Evolutionary conservation across 2,329 filamentous ascomycete genomes (phyloP), one percentile per base, ranked within the genome.

Genomic region (Coleophoma eucalyptorum): DNA sequence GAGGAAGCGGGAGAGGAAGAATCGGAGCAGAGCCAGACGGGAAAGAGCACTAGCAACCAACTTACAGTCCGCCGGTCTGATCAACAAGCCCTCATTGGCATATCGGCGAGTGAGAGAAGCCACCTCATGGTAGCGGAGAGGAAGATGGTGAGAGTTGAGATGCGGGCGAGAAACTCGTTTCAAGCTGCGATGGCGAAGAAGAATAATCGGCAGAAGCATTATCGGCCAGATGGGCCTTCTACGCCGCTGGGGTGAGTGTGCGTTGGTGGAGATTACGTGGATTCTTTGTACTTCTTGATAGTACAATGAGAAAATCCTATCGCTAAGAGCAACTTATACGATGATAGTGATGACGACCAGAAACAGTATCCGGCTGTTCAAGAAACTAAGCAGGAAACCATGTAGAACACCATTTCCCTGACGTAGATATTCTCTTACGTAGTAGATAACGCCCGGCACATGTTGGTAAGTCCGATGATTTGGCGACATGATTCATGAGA

Each of bases 181-280:
- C 53, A 57, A 44, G 38, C 50, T 18, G 38, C 51, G 16, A 41
- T 65, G 21, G 62, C 63, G 41, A 60, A 49, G 20, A 54, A 49
- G 13, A 60, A 53, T 12, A 63, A 63, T 49, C 55, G 51, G 50
- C 62, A 65, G 53, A 65, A 63, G 50, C 52, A 49, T 15, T 65
- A 54, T 31, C 58, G 13, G 12, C 15, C 16, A 38, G 35, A 38
- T 38, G 35, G 35, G 13, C 35, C 15, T 38, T n/a, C 35, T 18
- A n/a, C 15, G 35, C 35, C 35, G 13, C 19, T 21, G 2, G n/a
- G 19, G 6, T 43, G 40, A 18, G 13, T 38, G 35, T 15, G 6
- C 2, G 7, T 18, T 38, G 12, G 13, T 38, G 6, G 16, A 11
- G 35, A n/a, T 12, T 38, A 11, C 5, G 6, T 38, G 26, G 26